Base-by-base conservation (phyloP, 2,329 filamentous ascomycete species). In the Aquanectria penicillioides region DNA sequence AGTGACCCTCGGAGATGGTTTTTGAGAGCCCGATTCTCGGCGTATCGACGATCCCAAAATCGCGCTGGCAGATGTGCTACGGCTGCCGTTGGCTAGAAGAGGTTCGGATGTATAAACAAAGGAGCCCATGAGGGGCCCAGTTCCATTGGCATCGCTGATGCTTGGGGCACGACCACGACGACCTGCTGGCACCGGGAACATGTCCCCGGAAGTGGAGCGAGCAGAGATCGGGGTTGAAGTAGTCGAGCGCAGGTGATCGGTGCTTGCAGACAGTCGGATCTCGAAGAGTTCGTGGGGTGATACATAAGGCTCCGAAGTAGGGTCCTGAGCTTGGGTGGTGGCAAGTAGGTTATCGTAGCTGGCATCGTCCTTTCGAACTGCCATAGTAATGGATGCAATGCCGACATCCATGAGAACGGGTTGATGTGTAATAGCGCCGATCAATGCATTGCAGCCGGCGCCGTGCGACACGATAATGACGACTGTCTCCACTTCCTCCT, bases 361-460 rank as follows among this genome's bases (percentile, higher is more conserved):
- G 6, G 77, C 70, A 25, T 73, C 75, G 0, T 79, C 76, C 58
- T 88, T 89, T 46, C 88, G 84, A 13, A 89, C 83, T 5, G 94
- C 94, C 88, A 97, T 91, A 2, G 94, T 97, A 44, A 99, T 82
- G 4, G 94, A 97, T 1, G 94, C 92, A 77, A 97, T 91, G 23
- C 89, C 90, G 13, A 98, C 90, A 71, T 98, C 94, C 70, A 97
- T 87, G 12, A 99, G 83, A 0, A 97, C 93, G 0, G 95, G 94
- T 70, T 97, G 91, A 59, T 94, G 91, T 0, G 94, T 96, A 64
- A 99, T 86, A 22, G 93, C 93, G 11, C 94, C 93, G 62, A 99
- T 94, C 38, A 99, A 78, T 3, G 95, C 95, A 77, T 99, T 99
- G 77, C 94, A 97, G 33, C 95, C 95, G 12, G 95, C 95, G 20